Evolutionary conservation across 1,139 yeast genomes (phyloP).

Genomic region (Sugiyamaella neomexicana): DNA sequence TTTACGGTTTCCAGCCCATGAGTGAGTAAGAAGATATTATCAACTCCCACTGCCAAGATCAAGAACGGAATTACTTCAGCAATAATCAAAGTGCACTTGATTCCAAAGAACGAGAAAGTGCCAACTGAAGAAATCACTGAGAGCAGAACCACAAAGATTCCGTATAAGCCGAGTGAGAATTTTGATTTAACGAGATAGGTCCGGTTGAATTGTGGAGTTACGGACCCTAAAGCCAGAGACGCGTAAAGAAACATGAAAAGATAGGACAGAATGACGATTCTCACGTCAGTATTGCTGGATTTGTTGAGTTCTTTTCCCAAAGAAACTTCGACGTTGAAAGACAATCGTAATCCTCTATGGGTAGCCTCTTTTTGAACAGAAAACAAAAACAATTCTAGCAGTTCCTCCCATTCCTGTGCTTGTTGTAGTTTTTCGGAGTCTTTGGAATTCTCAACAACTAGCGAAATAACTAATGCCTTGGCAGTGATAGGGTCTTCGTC

Average conservation of each 20-base stretch:
- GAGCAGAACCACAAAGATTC: slow-evolving; percentile 73
- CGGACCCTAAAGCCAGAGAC: slow-evolving; percentile 75
- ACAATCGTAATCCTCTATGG: slow-evolving; percentile 54
- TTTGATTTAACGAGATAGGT: slow-evolving; percentile 57
- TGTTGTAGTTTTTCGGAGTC: slow-evolving; percentile 44
- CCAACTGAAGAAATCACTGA: slow-evolving; percentile 80
- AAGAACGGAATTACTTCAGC: slow-evolving; percentile 98
- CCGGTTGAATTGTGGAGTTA: slow-evolving; percentile 37
- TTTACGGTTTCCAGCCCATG: slow-evolving; percentile 68
- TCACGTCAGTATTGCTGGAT: slow-evolving; percentile 76
- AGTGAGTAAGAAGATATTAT: slow-evolving; percentile 81
- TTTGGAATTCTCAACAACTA: slow-evolving; percentile 55
- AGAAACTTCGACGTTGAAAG: slow-evolving; percentile 81
- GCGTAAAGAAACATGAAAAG: slow-evolving; percentile 89
- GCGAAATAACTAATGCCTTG: slow-evolving; percentile 72
- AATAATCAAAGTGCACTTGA: slow-evolving; percentile 84
- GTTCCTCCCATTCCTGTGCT: slow-evolving; percentile 65
- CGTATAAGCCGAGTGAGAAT: slow-evolving; percentile 74
- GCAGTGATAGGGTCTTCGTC: slow-evolving; percentile 56
- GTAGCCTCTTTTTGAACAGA: slow-evolving; percentile 47
- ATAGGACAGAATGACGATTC: slow-evolving; percentile 71
- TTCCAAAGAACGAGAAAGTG: slow-evolving; percentile 66
- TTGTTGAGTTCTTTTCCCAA: slow-evolving; percentile 79
- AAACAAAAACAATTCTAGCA: slow-evolving; percentile 57
- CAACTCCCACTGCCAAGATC: slow-evolving; percentile 91